phyloP scores from a whole-genome alignment of 345 rosid species.

The Kandelia obovata region DNA sequence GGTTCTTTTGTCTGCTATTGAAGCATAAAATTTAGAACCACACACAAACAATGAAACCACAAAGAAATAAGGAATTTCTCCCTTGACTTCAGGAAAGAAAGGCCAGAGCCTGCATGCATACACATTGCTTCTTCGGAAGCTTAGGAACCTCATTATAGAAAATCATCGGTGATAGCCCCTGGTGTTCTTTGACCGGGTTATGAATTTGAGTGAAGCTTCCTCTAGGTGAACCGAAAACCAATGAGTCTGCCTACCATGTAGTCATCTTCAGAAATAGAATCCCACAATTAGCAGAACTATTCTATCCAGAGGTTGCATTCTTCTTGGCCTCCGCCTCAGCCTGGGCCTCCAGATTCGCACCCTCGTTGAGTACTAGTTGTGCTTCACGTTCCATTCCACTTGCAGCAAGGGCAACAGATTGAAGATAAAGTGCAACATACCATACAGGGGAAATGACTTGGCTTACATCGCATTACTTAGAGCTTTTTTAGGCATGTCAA shows the following conservation, averaged over 20 bases:
- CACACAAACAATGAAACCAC: constrained; percentile 30
- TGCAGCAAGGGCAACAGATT: constrained; percentile 60
- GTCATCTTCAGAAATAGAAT: constrained; percentile 8
- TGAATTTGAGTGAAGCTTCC: constrained; percentile 5
- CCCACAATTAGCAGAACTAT: neutral
- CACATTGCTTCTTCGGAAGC: neutral
- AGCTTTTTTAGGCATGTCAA: constrained; percentile 75
- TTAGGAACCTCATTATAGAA: neutral
- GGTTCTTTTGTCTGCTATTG: too few relatives aligned
- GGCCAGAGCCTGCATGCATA: constrained; percentile 10
- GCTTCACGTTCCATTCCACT: constrained; percentile 77
- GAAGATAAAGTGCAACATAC: constrained; percentile 87
- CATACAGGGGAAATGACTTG: constrained; percentile 74
- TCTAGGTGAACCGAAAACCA: constrained; percentile 7
- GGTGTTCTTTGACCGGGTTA: constrained; percentile 11
- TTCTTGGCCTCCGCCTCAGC: constrained; percentile 45
- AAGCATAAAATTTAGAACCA: constrained; percentile 4
- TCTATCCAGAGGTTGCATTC: constrained; percentile 30
- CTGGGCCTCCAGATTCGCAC: constrained; percentile 49
- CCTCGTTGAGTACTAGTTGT: constrained; percentile 67
- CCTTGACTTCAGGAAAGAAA: constrained; percentile 4
- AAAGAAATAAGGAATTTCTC: constrained; percentile 26
- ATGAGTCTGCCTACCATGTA: constrained; percentile 1
- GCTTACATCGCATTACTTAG: constrained; percentile 80
- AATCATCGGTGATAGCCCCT: constrained; percentile 10